Percentiles rank a stretch among this genome's conserved stretches.
These are phyloP conservation scores for Venturia carpophila DNA, from an alignment of 2,329 filamentous ascomycete genomes.

Conservation along the genomic window DNA sequence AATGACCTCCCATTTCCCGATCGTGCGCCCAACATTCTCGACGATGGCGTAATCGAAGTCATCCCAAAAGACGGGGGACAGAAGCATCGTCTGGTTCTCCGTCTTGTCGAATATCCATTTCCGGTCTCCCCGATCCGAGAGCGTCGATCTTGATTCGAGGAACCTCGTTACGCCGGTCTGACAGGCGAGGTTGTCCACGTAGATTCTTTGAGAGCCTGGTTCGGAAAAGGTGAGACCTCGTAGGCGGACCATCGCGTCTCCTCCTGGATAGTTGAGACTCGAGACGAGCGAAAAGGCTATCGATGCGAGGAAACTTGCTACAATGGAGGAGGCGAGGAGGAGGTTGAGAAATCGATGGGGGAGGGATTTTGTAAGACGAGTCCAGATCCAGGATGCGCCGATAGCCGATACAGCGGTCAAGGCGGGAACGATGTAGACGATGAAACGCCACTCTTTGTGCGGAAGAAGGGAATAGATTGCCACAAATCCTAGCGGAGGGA, in stretches of 20 bases:
- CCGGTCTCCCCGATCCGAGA: conserved; percentile 21
- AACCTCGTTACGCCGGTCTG: conserved; percentile 58
- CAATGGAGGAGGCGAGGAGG: conserved; percentile 51
- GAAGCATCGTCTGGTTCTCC: conserved; percentile 41
- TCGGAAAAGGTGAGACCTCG: conserved; percentile 29
- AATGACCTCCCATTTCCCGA: conserved; percentile 46
- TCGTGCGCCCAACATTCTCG: conserved; percentile 42
- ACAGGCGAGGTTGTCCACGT: conserved; percentile 54
- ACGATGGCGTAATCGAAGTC: conserved; percentile 52
- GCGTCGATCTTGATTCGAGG: conserved; percentile 35
- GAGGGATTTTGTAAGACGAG: conserved; percentile 54
- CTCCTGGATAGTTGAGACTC: conserved; percentile 88
- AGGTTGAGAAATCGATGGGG: conserved; percentile 49
- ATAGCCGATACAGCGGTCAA: conserved; percentile 71
- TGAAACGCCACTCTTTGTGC: conserved; percentile 94
- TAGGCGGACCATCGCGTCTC: conserved; percentile 56
- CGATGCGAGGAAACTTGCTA: conserved; percentile 53
- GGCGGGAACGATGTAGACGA: conserved; percentile 77
- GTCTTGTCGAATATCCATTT: conserved; percentile 55
- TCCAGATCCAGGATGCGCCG: conserved; percentile 57
- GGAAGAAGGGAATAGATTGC: conserved; percentile 78
- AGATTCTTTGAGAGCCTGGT: conserved; percentile 34
- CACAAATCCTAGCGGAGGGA: conserved; percentile 66
- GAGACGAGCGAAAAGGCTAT: conserved; percentile 66
- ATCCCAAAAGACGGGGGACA: conserved; percentile 48